Base-by-base conservation (phyloP, 2,329 filamentous ascomycete genomes). In the Corynespora cassiicola region DNA sequence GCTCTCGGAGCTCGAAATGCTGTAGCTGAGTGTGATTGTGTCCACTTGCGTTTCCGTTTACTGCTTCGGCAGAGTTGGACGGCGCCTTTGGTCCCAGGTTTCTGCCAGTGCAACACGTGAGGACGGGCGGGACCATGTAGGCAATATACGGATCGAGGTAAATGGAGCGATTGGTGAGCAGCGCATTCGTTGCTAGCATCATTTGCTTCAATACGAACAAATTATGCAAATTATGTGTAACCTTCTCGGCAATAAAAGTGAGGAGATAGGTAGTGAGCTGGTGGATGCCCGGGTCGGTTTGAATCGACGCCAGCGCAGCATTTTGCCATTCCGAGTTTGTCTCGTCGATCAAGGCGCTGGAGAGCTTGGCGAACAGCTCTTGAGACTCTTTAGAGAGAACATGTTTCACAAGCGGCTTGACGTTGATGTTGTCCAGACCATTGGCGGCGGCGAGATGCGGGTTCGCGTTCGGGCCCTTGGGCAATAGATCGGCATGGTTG, bases 241-340 rank as follows among this genome's bases (percentile, higher is more conserved):
- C 90, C 69, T 96, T 94, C 66, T 96, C 92, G 14, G 90, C 86
- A 58, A 97, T 87, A 68, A 96, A 97, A 66, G 95, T 90, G 43
- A 96, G 86, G 58, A 97, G 96, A 71, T 99, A 99, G 0, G 94
- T 94, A 18, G 96, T 85, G 7, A 99, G 82, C 70, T 99, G 94
- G 65, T 99, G 94, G 24, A 97, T 81, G 23, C 92, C 92, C 0
- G 94, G 90, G 61, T 99, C 94, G 40, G 90, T 87, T 32, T 86
- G 80, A 16, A 99, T 82, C 17, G 89, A 95, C 35, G 88, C 86
- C 21, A 96, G 79, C 0, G 90, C 94, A 0, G 94, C 90, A 32
- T 87, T 83, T 36, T 92, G 86, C 63, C 95, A 85, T 48, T 95
- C 87, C 49, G 95, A 90, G 10, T 88, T 89, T 34, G 84, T 85